A percentile compares a stretch with the other conserved stretches of the same genome.
Evolutionary conservation across 2,329 filamentous ascomycete species (phyloP).

Genomic region (Dactylonectria estremocensis): DNA sequence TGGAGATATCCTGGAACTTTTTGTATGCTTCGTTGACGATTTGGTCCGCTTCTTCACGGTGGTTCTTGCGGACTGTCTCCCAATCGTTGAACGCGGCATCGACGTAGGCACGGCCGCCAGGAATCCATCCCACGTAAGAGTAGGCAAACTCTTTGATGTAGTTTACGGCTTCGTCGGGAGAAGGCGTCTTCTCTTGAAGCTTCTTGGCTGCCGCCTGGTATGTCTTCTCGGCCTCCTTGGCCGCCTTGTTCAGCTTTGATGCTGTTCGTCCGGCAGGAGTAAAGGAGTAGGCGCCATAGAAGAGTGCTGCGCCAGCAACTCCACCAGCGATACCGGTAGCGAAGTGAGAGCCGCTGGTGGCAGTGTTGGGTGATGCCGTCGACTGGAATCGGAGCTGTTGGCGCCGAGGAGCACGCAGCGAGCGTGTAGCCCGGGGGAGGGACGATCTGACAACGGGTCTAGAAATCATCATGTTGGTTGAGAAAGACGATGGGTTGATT

Average conservation of each 20-base stretch:
- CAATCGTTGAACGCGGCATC: slow-evolving; percentile 80
- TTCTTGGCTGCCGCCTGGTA: slow-evolving; percentile 73
- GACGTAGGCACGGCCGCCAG: slow-evolving; percentile 78
- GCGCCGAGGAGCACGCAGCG: slow-evolving; percentile 44
- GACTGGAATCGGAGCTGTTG: slow-evolving; percentile 60
- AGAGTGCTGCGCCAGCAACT: slow-evolving; percentile 58
- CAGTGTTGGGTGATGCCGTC: slow-evolving; percentile 50
- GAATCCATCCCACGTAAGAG: slow-evolving; percentile 80
- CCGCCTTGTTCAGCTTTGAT: slow-evolving; percentile 62
- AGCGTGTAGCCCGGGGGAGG: slow-evolving; percentile 48
- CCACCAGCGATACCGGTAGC: slow-evolving; percentile 61
- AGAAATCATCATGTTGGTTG: slow-evolving; percentile 48
- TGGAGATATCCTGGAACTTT: slow-evolving; percentile 74
- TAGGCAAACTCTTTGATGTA: slow-evolving; percentile 77
- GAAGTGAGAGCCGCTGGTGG: slow-evolving; percentile 53
- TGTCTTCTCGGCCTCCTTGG: slow-evolving; percentile 71
- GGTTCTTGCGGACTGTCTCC: slow-evolving; percentile 76
- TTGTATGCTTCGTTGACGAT: slow-evolving; percentile 78
- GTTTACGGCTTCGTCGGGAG: slow-evolving; percentile 76
- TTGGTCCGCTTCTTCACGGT: slow-evolving; percentile 78
- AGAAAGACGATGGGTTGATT: neutral
- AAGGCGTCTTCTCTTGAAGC: slow-evolving; percentile 74
- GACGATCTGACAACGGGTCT: slow-evolving; percentile 49
- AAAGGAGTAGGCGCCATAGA: slow-evolving; percentile 61
- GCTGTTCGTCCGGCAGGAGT: slow-evolving; percentile 61